phyloP scores from a whole-genome alignment of 106 monocot genomes.

The Allium fistulosum region DNA sequence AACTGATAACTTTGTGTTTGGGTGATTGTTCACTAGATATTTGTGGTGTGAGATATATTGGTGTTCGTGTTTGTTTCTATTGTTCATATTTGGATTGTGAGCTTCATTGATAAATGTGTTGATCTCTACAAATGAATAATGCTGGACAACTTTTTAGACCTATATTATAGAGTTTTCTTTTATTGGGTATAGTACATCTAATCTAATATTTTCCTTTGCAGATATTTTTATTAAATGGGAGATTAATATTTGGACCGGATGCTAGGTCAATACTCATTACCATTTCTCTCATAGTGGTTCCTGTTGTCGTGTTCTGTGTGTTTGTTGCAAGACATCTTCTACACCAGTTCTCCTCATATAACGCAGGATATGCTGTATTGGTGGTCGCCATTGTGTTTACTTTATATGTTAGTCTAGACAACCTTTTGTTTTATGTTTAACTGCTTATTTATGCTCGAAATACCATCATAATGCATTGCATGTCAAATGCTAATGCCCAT shows the following conservation, averaged over 20 bases:
- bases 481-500: neutral
- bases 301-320: slow-evolving; percentile 65
- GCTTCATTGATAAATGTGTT: too few species aligned
- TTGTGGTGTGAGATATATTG: too few species aligned
- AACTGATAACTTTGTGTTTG: too few species aligned
- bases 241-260: slow-evolving; percentile 34
- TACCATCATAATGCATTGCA: neutral
- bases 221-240: slow-evolving; percentile 38
- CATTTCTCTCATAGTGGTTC: slow-evolving; percentile 59
- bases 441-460: too few species aligned
- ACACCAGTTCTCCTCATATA: slow-evolving; percentile 14
- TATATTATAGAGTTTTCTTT: too few species aligned
- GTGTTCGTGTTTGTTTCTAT: too few species aligned
- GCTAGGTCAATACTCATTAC: slow-evolving; percentile 30
- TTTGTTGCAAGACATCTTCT: slow-evolving; percentile 75
- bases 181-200: too few species aligned
- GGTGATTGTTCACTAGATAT: too few species aligned
- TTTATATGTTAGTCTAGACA: slow-evolving; percentile 51
- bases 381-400: slow-evolving; percentile 49
- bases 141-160: too few species aligned
- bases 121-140: too few species aligned
- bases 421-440: neutral
- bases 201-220: slow-evolving; percentile 25
- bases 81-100: too few species aligned
- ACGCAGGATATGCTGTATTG: slow-evolving; percentile 72